Conservation (phyloP, 495 filamentous ascomycete genomes). For the Podospora sp. region DNA sequence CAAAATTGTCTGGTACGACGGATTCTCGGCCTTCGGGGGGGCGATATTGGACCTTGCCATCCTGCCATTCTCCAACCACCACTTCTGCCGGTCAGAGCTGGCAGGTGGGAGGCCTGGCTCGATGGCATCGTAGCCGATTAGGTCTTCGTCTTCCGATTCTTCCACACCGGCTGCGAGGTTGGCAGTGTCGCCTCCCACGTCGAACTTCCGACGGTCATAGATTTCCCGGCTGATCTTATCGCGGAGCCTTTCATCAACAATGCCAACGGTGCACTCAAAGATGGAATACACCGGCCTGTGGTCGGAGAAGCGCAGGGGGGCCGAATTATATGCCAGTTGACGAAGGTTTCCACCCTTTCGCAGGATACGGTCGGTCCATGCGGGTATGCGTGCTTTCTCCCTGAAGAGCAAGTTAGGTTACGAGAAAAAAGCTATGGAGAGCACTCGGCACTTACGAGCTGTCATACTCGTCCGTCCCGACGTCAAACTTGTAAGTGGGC, state of each 20-base stretch:
- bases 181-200: conserved; percentile 53
- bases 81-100: conserved; percentile 85
- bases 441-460: conserved; percentile 66
- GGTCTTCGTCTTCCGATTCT: conserved; percentile 73
- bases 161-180: conserved; percentile 45
- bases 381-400: conserved; percentile 91
- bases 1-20: conserved; percentile 54
- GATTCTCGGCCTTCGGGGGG: conserved; percentile 57
- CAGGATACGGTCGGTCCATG: conserved; percentile 94
- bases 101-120: conserved; percentile 82
- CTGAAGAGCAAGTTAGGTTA: conserved; percentile 41
- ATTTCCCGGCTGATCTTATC: conserved; percentile 69
- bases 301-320: conserved; percentile 83
- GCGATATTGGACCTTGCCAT: conserved; percentile 71
- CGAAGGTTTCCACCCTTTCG: conserved; percentile 80
- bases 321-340: conserved; percentile 78
- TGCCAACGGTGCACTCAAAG: conserved; percentile 79
- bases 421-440: neutral
- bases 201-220: conserved; percentile 66
- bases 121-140: conserved; percentile 72
- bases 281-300: conserved; percentile 90
- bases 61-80: conserved; percentile 90
- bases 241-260: conserved; percentile 73
- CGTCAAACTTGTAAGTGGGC: conserved; percentile 94
- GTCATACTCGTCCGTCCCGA: conserved; percentile 86